Conservation (phyloP, 2,329 filamentous ascomycete genomes). For the Verticillium alfalfae region DNA sequence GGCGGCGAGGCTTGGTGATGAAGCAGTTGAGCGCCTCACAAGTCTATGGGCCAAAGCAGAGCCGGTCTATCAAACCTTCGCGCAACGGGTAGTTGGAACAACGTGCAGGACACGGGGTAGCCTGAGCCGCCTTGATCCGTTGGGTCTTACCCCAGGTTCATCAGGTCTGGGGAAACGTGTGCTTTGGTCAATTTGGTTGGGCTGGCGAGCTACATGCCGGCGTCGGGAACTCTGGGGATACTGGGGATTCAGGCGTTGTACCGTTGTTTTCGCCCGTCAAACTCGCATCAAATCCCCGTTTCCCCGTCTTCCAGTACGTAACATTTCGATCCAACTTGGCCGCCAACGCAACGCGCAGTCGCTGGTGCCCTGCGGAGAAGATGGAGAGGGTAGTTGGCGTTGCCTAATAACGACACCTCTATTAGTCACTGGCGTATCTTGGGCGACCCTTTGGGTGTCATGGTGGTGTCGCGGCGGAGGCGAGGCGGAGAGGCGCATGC, state of each 20-base stretch:
- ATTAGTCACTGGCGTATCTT: slow-evolving; percentile 3
- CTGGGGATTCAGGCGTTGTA: background rate
- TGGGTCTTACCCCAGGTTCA: background rate
- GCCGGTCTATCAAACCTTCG: background rate
- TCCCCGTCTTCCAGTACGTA: background rate
- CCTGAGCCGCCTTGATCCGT: background rate
- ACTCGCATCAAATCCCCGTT: background rate
- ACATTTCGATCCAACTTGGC: background rate
- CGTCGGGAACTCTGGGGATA: background rate
- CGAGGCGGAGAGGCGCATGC: background rate
- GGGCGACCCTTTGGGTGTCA: background rate
- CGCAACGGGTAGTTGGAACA: background rate
- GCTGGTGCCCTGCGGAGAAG: slow-evolving; percentile 1
- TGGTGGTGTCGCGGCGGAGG: background rate
- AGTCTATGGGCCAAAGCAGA: background rate
- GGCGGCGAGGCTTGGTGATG: background rate
- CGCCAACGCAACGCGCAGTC: background rate
- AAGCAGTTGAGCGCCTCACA: background rate
- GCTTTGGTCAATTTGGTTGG: background rate
- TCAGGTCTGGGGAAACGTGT: background rate
- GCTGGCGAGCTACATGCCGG: background rate
- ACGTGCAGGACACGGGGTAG: background rate
- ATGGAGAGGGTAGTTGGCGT: background rate
- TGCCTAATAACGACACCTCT: slow-evolving; percentile 1
- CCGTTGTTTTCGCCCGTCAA: background rate